Conservation (phyloP, 2,329 filamentous ascomycete species). For the Pseudopithomyces chartarum region DNA sequence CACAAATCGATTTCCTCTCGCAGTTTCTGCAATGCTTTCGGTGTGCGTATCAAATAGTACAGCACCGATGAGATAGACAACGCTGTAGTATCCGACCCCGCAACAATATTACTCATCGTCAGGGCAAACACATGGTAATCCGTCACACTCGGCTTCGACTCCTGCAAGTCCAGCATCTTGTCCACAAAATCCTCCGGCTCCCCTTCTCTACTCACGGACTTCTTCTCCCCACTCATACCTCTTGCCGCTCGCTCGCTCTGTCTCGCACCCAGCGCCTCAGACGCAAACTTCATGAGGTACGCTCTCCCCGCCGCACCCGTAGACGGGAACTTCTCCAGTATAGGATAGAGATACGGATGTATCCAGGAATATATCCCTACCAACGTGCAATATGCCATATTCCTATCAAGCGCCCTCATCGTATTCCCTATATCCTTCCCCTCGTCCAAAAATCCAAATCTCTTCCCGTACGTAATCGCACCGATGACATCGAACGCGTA, state of each 20-base stretch:
- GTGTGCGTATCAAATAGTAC: slow-evolving; percentile 21
- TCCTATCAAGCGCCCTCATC: slow-evolving; percentile 11
- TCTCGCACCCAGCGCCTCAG: neutral
- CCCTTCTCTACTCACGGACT: neutral
- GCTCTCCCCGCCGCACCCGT: neutral
- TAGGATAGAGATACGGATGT: slow-evolving; percentile 13
- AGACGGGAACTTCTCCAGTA: neutral
- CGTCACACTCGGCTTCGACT: slow-evolving; percentile 7
- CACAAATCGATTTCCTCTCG: slow-evolving; percentile 19
- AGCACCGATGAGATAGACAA: slow-evolving; percentile 32
- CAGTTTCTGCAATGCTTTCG: slow-evolving; percentile 16
- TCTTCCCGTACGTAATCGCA: slow-evolving; percentile 44
- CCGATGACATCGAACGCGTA: slow-evolving; percentile 52
- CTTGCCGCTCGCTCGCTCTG: neutral
- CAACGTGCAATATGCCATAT: slow-evolving; percentile 32
- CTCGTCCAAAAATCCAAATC: slow-evolving; percentile 46
- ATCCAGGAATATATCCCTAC: slow-evolving; percentile 23
- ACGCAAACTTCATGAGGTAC: slow-evolving; percentile 4
- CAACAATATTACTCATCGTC: slow-evolving; percentile 42
- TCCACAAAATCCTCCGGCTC: slow-evolving; percentile 18
- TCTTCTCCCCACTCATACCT: neutral
- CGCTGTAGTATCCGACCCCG: slow-evolving; percentile 50
- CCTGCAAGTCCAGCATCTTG: slow-evolving; percentile 20
- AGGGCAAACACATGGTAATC: slow-evolving; percentile 24
- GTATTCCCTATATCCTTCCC: slow-evolving; percentile 37